phyloP scores from a whole-genome alignment of 2,329 filamentous ascomycete species.

The Apiospora arundinis region DNA sequence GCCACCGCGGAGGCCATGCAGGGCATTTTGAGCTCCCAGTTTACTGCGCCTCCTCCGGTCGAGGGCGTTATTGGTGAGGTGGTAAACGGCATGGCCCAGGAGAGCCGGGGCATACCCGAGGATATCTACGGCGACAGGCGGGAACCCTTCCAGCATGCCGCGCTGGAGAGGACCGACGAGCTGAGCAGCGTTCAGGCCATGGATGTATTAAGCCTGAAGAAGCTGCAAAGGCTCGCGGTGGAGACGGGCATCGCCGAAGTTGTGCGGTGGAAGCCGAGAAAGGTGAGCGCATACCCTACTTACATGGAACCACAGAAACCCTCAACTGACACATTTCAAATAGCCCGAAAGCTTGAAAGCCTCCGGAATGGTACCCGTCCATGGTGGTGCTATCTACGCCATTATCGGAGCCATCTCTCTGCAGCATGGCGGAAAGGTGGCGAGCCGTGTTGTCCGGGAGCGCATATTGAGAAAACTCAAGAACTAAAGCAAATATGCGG shows the following conservation, averaged over 20 bases:
- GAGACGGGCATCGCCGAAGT: constrained; percentile 76
- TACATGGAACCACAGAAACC: neutral
- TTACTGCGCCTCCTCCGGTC: too few relatives aligned
- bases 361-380: constrained; percentile 77
- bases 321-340: neutral
- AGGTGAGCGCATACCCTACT: constrained; percentile 59
- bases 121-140: constrained; percentile 60
- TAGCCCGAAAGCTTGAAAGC: constrained; percentile 69
- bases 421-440: constrained; percentile 81
- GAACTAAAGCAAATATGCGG: constrained; percentile 11
- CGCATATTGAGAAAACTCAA: constrained; percentile 66
- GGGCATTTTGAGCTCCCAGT: constrained; percentile 39
- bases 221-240: constrained; percentile 71
- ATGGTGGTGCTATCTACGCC: constrained; percentile 80
- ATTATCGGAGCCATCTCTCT: constrained; percentile 90
- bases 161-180: constrained; percentile 76
- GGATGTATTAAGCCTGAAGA: constrained; percentile 67
- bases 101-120: constrained; percentile 65
- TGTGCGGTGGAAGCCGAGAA: constrained; percentile 85
- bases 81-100: neutral
- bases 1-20: constrained; percentile 40
- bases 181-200: constrained; percentile 67
- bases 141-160: constrained; percentile 71
- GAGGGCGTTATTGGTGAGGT: constrained; percentile 1
- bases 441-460: constrained; percentile 76